Evolutionary conservation across 2,329 filamentous ascomycete species (phyloP).

Genomic region (Neurospora sp.): DNA sequence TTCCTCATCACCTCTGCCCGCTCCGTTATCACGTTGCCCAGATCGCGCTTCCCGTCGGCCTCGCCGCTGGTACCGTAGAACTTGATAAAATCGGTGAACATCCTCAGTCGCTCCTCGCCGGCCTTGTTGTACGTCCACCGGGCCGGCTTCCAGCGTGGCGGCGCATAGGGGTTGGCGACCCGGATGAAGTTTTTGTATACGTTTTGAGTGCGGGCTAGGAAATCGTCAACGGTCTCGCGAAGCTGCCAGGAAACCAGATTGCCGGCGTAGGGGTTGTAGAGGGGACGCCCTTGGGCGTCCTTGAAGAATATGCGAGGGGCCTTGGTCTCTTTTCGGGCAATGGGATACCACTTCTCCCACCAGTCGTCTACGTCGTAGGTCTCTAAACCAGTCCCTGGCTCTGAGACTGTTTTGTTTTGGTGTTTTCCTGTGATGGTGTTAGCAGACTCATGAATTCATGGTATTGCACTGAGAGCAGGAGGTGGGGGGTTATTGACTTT

Average conservation of each 20-base stretch:
- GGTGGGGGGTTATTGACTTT: neutral
- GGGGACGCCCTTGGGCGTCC: slow-evolving; percentile 6
- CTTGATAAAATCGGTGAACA: slow-evolving; percentile 39
- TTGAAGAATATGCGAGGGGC: slow-evolving; percentile 1
- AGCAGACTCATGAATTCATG: slow-evolving; percentile 2
- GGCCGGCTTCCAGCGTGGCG: slow-evolving; percentile 24
- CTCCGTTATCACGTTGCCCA: slow-evolving; percentile 38
- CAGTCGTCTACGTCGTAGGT: slow-evolving; percentile 41
- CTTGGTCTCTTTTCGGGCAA: neutral
- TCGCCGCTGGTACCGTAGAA: slow-evolving; percentile 18
- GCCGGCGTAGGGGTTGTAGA: slow-evolving; percentile 53
- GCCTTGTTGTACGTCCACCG: slow-evolving; percentile 38
- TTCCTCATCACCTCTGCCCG: slow-evolving; percentile 39
- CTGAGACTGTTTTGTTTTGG: slow-evolving; percentile 27
- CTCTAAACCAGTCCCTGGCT: slow-evolving; percentile 40
- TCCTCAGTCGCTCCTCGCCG: slow-evolving; percentile 39
- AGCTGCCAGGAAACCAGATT: slow-evolving; percentile 46
- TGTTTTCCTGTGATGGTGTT: slow-evolving; percentile 33
- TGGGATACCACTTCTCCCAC: slow-evolving; percentile 27
- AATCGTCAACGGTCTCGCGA: slow-evolving; percentile 28
- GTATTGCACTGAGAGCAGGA: slow-evolving; percentile 3
- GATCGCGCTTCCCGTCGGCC: slow-evolving; percentile 27
- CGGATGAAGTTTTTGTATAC: slow-evolving; percentile 46
- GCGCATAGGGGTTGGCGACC: slow-evolving; percentile 54
- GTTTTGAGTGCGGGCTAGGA: slow-evolving; percentile 54